Evolutionary conservation across 768 basidiomycete genomes (phyloP).

Genomic region (Pluteus cervinus): DNA sequence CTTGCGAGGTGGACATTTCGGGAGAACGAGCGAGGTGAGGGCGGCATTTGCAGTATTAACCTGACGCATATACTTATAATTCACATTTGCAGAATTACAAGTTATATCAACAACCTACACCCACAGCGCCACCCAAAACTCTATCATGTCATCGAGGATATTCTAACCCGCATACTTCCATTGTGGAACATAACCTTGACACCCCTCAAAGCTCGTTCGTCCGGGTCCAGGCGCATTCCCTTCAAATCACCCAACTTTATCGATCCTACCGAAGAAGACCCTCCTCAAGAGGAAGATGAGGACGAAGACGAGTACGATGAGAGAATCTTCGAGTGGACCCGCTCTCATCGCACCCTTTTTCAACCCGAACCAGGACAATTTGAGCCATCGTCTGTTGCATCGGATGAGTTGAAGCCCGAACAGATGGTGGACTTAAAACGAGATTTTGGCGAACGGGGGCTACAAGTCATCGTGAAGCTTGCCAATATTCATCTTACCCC

Average conservation of each 20-base stretch:
- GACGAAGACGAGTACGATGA: constrained; percentile 8
- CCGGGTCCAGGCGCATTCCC: constrained; percentile 7
- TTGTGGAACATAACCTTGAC: constrained; percentile 23
- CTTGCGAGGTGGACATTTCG: constrained; percentile 13
- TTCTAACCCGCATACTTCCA: constrained; percentile 20
- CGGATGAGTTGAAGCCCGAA: background rate
- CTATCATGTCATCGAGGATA: constrained; percentile 18
- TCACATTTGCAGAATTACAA: constrained; percentile 14
- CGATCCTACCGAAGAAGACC: constrained; percentile 4
- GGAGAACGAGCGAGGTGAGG: constrained; percentile 11
- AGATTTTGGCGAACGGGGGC: constrained; percentile 8
- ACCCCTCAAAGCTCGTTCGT: constrained; percentile 5
- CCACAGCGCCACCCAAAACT: constrained; percentile 17
- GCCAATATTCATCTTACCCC: constrained; percentile 28
- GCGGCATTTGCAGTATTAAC: background rate
- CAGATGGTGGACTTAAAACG: constrained; percentile 9
- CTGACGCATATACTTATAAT: background rate
- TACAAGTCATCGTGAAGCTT: constrained; percentile 28
- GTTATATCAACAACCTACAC: constrained; percentile 36
- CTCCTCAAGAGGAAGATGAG: constrained; percentile 7
- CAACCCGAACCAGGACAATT: constrained; percentile 12
- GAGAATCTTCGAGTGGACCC: constrained; percentile 6
- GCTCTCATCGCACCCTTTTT: constrained; percentile 4
- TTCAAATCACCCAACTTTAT: constrained; percentile 10
- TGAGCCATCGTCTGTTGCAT: constrained; percentile 6